These are phyloP conservation scores for Hyaloperonospora brassicae DNA, from an alignment of 352 stramenopile genomes.

Conservation along the genomic window DNA sequence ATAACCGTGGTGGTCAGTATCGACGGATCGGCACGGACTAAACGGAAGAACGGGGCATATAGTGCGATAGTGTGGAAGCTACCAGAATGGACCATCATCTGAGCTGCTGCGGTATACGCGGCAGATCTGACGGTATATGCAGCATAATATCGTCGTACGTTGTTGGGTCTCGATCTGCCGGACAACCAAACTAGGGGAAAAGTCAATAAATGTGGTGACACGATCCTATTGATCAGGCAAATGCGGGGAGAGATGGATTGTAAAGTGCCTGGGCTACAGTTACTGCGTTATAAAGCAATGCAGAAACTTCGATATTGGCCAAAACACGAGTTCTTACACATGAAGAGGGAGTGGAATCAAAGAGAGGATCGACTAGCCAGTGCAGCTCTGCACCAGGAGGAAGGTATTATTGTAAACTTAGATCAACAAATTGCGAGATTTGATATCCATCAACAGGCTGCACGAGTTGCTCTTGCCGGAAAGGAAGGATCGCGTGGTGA, in stretches of 20 bases:
- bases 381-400: no score
- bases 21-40: not conserved
- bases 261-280: not conserved
- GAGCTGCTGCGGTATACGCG: no score
- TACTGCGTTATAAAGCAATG: not conserved
- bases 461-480: not conserved
- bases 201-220: not conserved
- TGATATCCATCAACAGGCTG: not conserved
- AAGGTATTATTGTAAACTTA: not conserved
- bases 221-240: no score
- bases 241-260: no score
- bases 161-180: not conserved
- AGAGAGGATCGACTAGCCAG: not conserved
- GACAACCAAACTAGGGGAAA: not conserved
- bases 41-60: not conserved
- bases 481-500: not conserved
- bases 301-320: not conserved
- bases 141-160: not conserved
- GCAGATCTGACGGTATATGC: not conserved
- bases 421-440: not conserved
- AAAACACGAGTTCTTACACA: not conserved
- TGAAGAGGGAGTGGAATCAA: not conserved
- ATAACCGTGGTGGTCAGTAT: not conserved
- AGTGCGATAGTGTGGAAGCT: not conserved
- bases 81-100: no score